These are phyloP conservation scores for Coniochaeta prunicola DNA, from an alignment of 2,329 filamentous ascomycete genomes.

Conservation along the genomic window DNA sequence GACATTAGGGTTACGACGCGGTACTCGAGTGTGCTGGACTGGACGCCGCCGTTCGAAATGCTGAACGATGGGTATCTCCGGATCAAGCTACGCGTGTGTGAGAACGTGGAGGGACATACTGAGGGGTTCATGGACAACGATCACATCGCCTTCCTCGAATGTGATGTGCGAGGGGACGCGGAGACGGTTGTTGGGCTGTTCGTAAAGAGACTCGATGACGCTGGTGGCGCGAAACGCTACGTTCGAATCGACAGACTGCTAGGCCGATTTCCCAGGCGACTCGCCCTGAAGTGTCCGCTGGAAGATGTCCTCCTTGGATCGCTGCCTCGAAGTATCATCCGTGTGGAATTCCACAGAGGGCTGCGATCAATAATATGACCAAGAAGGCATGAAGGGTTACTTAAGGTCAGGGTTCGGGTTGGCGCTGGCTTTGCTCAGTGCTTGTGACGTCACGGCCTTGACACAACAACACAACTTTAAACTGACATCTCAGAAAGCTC, in stretches of 20 bases:
- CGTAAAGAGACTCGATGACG: conserved; percentile 5
- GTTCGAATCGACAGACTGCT: conserved; percentile 2
- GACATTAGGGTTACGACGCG: not conserved
- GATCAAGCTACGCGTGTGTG: conserved; percentile 5
- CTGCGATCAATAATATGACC: not conserved
- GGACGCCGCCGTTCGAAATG: conserved; percentile 6
- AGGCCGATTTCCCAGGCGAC: not conserved
- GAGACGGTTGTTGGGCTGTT: conserved; percentile 5
- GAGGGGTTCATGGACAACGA: conserved; percentile 7
- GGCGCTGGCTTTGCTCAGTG: not conserved
- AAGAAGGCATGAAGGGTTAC: not conserved
- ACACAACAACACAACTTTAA: not conserved
- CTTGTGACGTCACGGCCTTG: not conserved
- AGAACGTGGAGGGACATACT: not conserved
- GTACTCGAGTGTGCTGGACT: conserved; percentile 4
- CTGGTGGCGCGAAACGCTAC: conserved; percentile 1
- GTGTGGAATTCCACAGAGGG: conserved; percentile 1
- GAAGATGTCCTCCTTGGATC: conserved; percentile 4
- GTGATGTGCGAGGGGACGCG: conserved; percentile 2
- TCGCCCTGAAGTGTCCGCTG: not conserved
- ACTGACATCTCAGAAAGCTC: not conserved
- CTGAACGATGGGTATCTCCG: conserved; percentile 7
- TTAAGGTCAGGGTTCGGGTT: not conserved
- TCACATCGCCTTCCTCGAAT: conserved; percentile 6
- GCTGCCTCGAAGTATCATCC: conserved; percentile 1